Evolutionary conservation across 345 rosid species (phyloP).

Genomic region (Toxicodendron radicans): DNA sequence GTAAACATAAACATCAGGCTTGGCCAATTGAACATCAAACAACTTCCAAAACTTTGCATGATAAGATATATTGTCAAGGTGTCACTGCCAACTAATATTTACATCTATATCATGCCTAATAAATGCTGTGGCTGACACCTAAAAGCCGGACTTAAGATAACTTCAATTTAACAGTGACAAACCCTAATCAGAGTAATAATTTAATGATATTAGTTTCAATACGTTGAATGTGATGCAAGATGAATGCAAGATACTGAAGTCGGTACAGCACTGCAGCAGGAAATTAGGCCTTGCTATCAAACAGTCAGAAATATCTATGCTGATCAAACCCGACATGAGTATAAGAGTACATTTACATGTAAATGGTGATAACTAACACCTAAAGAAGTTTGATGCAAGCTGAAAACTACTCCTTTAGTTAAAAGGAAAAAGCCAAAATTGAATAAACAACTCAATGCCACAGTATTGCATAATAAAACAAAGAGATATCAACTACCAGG

Average conservation of each 20-base stretch:
- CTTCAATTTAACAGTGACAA: not conserved
- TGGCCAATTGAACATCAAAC: not conserved
- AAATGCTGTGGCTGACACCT: not conserved
- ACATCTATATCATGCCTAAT: not conserved
- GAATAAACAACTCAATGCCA: not conserved
- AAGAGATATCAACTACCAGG: not conserved
- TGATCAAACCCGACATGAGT: not conserved
- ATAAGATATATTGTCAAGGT: not conserved
- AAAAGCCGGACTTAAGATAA: not conserved
- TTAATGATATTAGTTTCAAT: not conserved
- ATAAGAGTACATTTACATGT: conserved; percentile 4
- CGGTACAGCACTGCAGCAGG: not conserved
- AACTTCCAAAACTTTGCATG: conserved; percentile 7
- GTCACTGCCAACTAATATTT: not conserved
- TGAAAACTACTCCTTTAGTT: not conserved
- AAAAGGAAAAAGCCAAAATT: not conserved
- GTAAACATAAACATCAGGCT: conserved; percentile 2
- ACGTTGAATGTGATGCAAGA: not conserved
- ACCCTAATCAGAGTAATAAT: not conserved
- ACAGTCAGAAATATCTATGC: not conserved
- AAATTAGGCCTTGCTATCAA: not conserved
- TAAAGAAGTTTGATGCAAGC: not conserved
- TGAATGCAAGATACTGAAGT: not conserved
- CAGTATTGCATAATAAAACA: not conserved
- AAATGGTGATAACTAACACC: not conserved